Evolutionary conservation across 345 rosid species (phyloP), one percentile per base, ranked within the genome.

Genomic region (Corchorus capsularis): DNA sequence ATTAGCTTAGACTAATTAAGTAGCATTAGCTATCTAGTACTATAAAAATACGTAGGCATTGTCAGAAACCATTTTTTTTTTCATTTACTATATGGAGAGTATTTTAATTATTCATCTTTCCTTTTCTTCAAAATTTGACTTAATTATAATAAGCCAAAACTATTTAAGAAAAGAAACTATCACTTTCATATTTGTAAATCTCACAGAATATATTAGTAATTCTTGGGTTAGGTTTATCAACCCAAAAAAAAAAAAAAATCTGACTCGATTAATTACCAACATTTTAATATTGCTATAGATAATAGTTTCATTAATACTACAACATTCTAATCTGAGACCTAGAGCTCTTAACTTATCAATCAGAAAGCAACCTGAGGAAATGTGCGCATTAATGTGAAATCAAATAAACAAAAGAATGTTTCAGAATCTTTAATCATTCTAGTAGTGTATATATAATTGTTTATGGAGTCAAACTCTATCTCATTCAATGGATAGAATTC

Each of bases 211-310:
- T 14, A 61, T 14, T 61, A 45, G 2, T 6, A 45, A 39, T 39
- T 32, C 9, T 61, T 60, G 63, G 43, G 41, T 61, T 45, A 61
- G 65, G 8, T 61, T 61, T 27, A 57, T 57, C 62, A 57, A 57
- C 35, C 20, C 27, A 27, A 27, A 27, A 60, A 60, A 60, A 60
- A 60, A 12, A 27, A 3, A 3, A 39, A 39, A 0, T 61, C n/a
- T 60, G 39, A 12, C 17, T 34, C 65, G 65, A 61, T 27, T 27
- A 27, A 60, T 27, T 60, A 9, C 32, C 9, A 56, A 4, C 34
- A 56, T 20, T 39, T 39, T 56, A n/a, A 8, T 10, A 22, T 19
- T 56, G 20, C 9, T 19, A 56, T 57, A 19, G 10, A 10, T 11
- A 16, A 60, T 27, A 7, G 12, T 27, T 22, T 22, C 7, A 27